Evolutionary conservation across 2,329 filamentous ascomycete species (phyloP).

Genomic region (Hymenoscyphus infarciens): DNA sequence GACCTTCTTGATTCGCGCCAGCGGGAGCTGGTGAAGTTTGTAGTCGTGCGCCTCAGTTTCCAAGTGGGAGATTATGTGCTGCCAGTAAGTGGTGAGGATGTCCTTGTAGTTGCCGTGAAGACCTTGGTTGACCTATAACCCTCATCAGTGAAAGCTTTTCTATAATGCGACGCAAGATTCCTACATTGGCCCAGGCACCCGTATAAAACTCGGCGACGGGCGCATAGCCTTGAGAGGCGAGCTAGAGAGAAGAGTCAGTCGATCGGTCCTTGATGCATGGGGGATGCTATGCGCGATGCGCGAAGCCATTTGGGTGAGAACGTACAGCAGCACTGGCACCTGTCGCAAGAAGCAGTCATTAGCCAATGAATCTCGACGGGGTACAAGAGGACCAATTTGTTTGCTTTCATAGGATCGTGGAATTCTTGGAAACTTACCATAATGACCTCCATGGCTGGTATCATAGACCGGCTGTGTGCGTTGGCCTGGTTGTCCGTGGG

Average conservation of each 20-base stretch:
- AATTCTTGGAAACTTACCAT: slow-evolving; percentile 52
- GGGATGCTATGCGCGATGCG: neutral
- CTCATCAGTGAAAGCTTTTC: slow-evolving; percentile 25
- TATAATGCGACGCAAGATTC: slow-evolving; percentile 32
- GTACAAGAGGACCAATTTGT: slow-evolving; percentile 8
- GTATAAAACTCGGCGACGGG: slow-evolving; percentile 89
- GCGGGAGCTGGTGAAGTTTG: slow-evolving; percentile 92
- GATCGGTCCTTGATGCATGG: slow-evolving; percentile 3
- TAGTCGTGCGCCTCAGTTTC: slow-evolving; percentile 96
- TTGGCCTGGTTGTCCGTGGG: slow-evolving; percentile 50
- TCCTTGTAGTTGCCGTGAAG: slow-evolving; percentile 90
- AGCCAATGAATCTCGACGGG: slow-evolving; percentile 23
- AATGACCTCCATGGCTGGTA: slow-evolving; percentile 70
- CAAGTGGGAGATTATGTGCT: slow-evolving; percentile 93
- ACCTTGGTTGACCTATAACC: slow-evolving; percentile 81
- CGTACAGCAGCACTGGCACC: slow-evolving; percentile 67
- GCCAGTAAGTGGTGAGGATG: slow-evolving; percentile 98
- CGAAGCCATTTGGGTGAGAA: slow-evolving; percentile 24
- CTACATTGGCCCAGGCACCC: slow-evolving; percentile 90
- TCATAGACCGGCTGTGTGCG: slow-evolving; percentile 66
- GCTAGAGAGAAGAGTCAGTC: slow-evolving; percentile 46
- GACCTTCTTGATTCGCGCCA: slow-evolving; percentile 99
- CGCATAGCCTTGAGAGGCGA: slow-evolving; percentile 81
- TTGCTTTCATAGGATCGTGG: slow-evolving; percentile 17
- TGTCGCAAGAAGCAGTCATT: slow-evolving; percentile 36